Percentiles rank a stretch among this genome's conserved stretches.
phyloP scores from a whole-genome alignment of 108 stramenopile genomes.

The Fragilaria crotonensis region DNA sequence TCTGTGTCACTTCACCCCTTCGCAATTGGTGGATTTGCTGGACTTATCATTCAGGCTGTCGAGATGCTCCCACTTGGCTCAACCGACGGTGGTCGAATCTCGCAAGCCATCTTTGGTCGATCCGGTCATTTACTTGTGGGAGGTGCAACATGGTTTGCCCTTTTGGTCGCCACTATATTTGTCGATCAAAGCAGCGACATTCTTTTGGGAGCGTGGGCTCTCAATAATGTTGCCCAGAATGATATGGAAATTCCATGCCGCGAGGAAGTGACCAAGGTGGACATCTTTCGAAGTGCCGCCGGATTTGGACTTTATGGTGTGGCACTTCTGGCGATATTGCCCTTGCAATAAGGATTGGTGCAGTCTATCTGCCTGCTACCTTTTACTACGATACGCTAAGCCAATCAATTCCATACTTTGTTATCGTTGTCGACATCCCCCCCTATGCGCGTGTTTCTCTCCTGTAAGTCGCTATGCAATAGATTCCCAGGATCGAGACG shows the following conservation, averaged over 20 bases:
- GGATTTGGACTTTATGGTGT: slow-evolving; percentile 45
- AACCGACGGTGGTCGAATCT: slow-evolving; percentile 69
- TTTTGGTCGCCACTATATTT: slow-evolving; percentile 38
- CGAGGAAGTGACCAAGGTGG: slow-evolving; percentile 40
- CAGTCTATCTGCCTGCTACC: too few species aligned
- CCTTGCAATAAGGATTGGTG: slow-evolving; percentile 5
- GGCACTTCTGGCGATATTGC: slow-evolving; percentile 32
- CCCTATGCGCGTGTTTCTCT: too few species aligned
- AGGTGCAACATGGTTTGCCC: slow-evolving; percentile 31
- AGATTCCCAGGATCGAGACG: too few species aligned
- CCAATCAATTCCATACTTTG: too few species aligned
- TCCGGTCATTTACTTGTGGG: slow-evolving; percentile 44
- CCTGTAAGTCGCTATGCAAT: too few species aligned
- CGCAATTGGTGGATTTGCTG: slow-evolving; percentile 68
- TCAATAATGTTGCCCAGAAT: slow-evolving; percentile 31
- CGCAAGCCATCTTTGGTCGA: slow-evolving; percentile 55
- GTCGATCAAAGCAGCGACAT: slow-evolving; percentile 21
- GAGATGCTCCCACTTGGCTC: slow-evolving; percentile 68
- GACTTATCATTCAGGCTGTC: slow-evolving; percentile 59
- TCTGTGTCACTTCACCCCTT: slow-evolving; percentile 65
- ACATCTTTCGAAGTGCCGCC: slow-evolving; percentile 22
- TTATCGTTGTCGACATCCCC: too few species aligned
- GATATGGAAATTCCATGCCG: slow-evolving; percentile 55
- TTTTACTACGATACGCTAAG: too few species aligned
- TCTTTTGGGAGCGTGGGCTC: slow-evolving; percentile 19